phyloP scores from a whole-genome alignment of 2,329 filamentous ascomycete genomes.

The Sarocladium brachiariae region DNA sequence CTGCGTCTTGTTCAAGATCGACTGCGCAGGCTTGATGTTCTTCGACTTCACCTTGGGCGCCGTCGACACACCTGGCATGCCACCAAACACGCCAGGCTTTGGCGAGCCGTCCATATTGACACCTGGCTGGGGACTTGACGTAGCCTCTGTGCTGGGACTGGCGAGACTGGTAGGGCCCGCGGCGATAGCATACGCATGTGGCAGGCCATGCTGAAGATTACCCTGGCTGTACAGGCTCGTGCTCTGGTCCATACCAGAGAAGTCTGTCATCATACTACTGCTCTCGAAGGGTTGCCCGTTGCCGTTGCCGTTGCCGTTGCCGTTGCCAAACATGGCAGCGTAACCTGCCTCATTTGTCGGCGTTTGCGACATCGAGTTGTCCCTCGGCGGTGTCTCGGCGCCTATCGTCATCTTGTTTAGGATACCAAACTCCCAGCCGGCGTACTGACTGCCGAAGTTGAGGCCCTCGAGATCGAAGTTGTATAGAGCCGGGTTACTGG shows the following conservation, averaged over 20 bases:
- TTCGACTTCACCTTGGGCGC: conserved; percentile 36
- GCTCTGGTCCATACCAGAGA: conserved; percentile 44
- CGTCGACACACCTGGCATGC: conserved; percentile 18
- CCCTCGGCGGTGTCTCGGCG: conserved; percentile 69
- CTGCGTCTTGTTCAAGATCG: conserved; percentile 50
- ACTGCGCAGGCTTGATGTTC: conserved; percentile 36
- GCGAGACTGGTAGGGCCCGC: conserved; percentile 55
- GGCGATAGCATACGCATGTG: conserved; percentile 59
- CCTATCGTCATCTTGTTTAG: conserved; percentile 81
- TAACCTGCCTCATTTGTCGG: conserved; percentile 31
- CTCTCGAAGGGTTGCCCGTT: conserved; percentile 36
- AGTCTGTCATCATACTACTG: conserved; percentile 41
- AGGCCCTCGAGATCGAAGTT: conserved; percentile 93
- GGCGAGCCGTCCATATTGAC: conserved; percentile 50
- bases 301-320: conserved; percentile 27
- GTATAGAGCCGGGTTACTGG: conserved; percentile 85
- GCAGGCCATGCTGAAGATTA: conserved; percentile 54
- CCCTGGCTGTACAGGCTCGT: conserved; percentile 46
- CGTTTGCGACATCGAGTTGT: conserved; percentile 43
- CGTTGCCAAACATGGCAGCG: conserved; percentile 44
- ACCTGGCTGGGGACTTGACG: conserved; percentile 51
- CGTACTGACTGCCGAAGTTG: conserved; percentile 88
- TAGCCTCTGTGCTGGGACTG: conserved; percentile 58
- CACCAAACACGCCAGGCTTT: conserved; percentile 21
- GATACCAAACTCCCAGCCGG: conserved; percentile 92